Conservation (phyloP, 164 flowering plant species). For the Tinospora cordifolia region DNA sequence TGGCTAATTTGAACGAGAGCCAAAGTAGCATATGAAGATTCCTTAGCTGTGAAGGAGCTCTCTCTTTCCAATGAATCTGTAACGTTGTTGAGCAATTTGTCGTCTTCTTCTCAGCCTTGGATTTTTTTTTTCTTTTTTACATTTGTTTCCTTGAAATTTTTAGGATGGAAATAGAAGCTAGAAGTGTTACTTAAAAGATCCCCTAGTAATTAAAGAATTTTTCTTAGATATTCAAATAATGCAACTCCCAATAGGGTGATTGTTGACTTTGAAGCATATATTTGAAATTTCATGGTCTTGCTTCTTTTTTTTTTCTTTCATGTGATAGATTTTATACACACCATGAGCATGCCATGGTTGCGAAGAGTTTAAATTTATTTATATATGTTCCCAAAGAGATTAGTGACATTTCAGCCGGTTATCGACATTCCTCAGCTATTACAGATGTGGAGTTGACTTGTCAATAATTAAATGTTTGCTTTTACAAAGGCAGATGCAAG, state of each 20-base stretch:
- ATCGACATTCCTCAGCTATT: conserved; percentile 73
- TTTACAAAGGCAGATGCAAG: too few species aligned
- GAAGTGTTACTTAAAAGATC: not conserved
- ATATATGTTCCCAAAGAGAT: conserved; percentile 38
- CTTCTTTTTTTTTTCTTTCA: not conserved
- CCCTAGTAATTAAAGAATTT: not conserved
- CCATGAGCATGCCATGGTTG: not conserved
- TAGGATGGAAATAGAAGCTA: not conserved
- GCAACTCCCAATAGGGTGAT: not conserved
- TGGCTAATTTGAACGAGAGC: not conserved
- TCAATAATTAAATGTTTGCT: not conserved
- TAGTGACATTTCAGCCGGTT: conserved; percentile 70
- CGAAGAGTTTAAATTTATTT: not conserved
- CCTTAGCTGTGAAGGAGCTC: not conserved
- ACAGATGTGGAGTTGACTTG: conserved; percentile 40
- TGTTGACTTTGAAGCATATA: not conserved
- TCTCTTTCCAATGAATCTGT: not conserved
- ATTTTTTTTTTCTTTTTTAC: not conserved
- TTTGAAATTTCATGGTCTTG: not conserved
- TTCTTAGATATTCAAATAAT: too few species aligned
- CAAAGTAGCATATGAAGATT: not conserved
- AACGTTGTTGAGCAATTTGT: not conserved
- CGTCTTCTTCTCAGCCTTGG: not conserved
- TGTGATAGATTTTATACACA: not conserved
- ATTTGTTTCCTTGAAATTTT: not conserved